Base-by-base conservation (phyloP, 2,329 filamentous ascomycete species). In the Fusarium illudens region DNA sequence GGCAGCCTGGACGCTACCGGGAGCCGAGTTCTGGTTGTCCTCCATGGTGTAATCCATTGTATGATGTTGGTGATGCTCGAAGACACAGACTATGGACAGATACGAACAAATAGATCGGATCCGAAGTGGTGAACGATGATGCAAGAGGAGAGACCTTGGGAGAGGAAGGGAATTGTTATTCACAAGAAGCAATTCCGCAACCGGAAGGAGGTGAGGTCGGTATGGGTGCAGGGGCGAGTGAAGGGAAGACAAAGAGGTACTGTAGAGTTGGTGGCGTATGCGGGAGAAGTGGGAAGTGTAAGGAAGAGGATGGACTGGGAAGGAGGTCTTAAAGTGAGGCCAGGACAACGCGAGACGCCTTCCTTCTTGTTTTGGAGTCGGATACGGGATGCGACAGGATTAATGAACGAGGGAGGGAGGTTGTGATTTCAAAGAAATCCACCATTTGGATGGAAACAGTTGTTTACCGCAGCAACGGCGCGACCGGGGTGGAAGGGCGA, bases 1-100 rank as follows among this genome's bases (percentile, higher is more conserved):
- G 62, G 86, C 83, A 60, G 87, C 84, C 75, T 89, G 85, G 60
- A 85, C 81, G 71, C 83, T 85, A 72, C 89, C 88, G 29, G 89
- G 88, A 22, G 87, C 87, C 57, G 90, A 83, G 80, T 91, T 92
- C 79, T 93, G 91, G 56, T 82, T 86, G 73, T 92, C 75, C 68
- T 81, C 83, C 79, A 79, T 83, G 62, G 79, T 76, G 76, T 80
- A 84, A 62, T 81, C 78, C 81, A 84, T 81, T 60, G 57, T 60
- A 51, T 58, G 64, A 56, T 58, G 56, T 56, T 63, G 61, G 32
- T 48, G 57, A 63, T 22, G 25, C 22, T 39, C 30, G 20, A 56
- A 53, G 58, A 62, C 29, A 54, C 46, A 34, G 50, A 32, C 39
- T 54, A 50, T 20, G 17, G 44, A 62, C 48, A 60, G 55, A 61